Evolutionary conservation across 305 asterid genomes (phyloP).

Genomic region (Plantago lanceolata): DNA sequence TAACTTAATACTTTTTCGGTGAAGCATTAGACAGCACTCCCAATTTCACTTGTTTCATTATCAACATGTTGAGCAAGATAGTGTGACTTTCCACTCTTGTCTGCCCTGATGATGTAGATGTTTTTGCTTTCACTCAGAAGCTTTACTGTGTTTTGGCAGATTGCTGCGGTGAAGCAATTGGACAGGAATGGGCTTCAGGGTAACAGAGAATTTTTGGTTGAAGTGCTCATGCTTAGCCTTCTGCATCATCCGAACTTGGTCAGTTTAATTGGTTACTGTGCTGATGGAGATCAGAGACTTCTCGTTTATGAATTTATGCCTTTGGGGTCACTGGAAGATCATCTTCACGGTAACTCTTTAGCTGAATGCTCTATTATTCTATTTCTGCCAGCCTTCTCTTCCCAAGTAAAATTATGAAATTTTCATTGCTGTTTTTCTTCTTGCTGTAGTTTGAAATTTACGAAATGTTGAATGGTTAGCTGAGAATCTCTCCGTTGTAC

Average conservation of each 20-base stretch:
- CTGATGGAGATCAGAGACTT: slow-evolving; percentile 98
- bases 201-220: slow-evolving; percentile 89
- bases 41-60: not conserved
- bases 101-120: not conserved
- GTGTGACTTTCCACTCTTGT: too few relatives aligned
- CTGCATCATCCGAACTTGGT: slow-evolving; percentile 92
- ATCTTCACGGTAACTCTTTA: slow-evolving; percentile 68
- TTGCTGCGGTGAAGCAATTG: slow-evolving; percentile 88
- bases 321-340: slow-evolving; percentile 89
- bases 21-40: too few relatives aligned
- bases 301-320: slow-evolving; percentile 97
- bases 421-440: not conserved
- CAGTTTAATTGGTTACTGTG: slow-evolving; percentile 87
- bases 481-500: too few relatives aligned
- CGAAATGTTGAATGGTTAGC: too few relatives aligned
- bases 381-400: not conserved
- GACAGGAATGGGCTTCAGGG: slow-evolving; percentile 99
- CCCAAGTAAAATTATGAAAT: too few relatives aligned
- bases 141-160: slow-evolving; percentile 39
- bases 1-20: too few relatives aligned
- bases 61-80: not conserved
- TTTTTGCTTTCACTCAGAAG: slow-evolving; percentile 7
- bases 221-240: slow-evolving; percentile 98
- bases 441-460: too few relatives aligned
- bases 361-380: slow-evolving; percentile 9